Percentiles rank a stretch among this genome's conserved stretches.
These are phyloP conservation scores for Cornus kousa DNA, from an alignment of 148 eudicot genomes.

Conservation along the genomic window DNA sequence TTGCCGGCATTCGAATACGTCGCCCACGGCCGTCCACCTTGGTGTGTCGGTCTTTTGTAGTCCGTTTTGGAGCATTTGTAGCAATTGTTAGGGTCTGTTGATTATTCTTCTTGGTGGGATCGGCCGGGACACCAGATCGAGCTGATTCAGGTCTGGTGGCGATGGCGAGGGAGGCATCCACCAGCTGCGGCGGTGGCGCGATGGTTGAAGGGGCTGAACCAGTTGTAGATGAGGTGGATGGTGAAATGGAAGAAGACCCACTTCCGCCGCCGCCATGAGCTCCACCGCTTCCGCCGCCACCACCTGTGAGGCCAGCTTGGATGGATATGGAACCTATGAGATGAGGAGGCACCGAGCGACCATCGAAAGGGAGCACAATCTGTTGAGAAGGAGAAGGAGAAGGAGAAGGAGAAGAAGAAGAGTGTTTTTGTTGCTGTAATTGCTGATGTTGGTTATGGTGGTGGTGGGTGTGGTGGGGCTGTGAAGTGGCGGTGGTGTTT, in stretches of 20 bases:
- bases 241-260: conserved; percentile 13
- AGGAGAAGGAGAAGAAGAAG: background rate
- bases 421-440: conserved; percentile 5
- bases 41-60: conserved; percentile 58
- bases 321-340: conserved; percentile 25
- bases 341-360: conserved; percentile 9
- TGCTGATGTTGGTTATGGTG: conserved; percentile 14
- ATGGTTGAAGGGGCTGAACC: conserved; percentile 6
- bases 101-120: conserved; percentile 7
- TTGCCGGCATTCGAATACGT: conserved; percentile 64
- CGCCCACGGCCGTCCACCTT: conserved; percentile 67
- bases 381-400: background rate
- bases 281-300: background rate
- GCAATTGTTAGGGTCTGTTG: conserved; percentile 14
- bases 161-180: conserved; percentile 48
- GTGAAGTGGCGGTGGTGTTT: conserved; percentile 1
- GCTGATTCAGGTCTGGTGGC: conserved; percentile 37
- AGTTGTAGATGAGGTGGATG: conserved; percentile 3
- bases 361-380: background rate
- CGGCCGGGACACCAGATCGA: conserved; percentile 4
- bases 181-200: conserved; percentile 19
- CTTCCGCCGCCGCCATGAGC: background rate
- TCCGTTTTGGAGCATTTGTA: conserved; percentile 18
- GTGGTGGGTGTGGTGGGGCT: conserved; percentile 21
- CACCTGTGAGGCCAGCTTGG: conserved; percentile 9